Base-by-base conservation (phyloP, 2,329 filamentous ascomycete genomes). In the Colletotrichum filicis region DNA sequence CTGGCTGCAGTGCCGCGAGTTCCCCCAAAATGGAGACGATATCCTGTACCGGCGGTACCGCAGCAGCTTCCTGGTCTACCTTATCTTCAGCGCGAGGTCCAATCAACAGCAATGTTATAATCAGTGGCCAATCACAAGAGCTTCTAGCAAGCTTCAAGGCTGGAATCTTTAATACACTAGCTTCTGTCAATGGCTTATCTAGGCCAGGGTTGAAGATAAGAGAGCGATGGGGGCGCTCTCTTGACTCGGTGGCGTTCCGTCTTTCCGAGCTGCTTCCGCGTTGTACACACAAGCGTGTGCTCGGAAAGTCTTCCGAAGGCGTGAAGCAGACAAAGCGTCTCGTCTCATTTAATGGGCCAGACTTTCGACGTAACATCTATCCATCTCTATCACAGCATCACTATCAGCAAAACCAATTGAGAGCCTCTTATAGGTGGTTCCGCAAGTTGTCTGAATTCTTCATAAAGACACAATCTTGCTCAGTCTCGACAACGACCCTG, bases 151-250 rank as follows among this genome's bases (percentile, higher is more conserved):
- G 24, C 30, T 14, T 46, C 5, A 14, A 56, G 59, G 5, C 19
- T 19, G n/a, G 7, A 19, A 16, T 24, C 30, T 55, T 24, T 46
- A 49, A 49, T 2, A 46, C 26, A 46, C 32, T 24, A 30, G 16
- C 32, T n/a, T 28, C 28, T 46, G 6, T 59, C 42, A 46, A 42
- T 9, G 52, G 37, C 49, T 64, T 72, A 63, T 60, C 59, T 46
- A 60, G 30, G 70, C 66, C 60, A 46, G 70, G 70, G 66, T 65
- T 30, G 46, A 46, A 70, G 70, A 73, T 73, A 73, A 73, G 66
- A 58, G 4, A 22, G 26, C 8, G 19, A 63, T 42, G 37, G 52
- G 37, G 52, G 37, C 12, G 16, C 11, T 28, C n/a, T 49, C 60
- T 59, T 72, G 66, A 64, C 53, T 60, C 32, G 58, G 42, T 26